Conservation (phyloP, 306 rosid species). For the Fragaria ananassa region DNA sequence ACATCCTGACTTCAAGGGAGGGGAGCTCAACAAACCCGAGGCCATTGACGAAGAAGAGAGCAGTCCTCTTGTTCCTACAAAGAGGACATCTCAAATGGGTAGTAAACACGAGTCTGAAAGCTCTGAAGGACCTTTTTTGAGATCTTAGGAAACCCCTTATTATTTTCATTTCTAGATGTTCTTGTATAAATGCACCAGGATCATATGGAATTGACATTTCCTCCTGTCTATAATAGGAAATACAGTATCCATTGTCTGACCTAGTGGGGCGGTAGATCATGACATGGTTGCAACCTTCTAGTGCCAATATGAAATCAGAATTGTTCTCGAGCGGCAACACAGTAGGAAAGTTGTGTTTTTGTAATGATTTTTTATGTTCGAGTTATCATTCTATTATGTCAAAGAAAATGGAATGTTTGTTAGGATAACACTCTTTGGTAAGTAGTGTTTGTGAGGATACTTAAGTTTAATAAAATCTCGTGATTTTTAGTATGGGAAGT, state of each 20-base stretch:
- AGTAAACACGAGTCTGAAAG: conserved; percentile 51
- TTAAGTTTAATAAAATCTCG: too few species aligned
- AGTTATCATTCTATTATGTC: neutral
- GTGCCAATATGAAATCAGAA: neutral
- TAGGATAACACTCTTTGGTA: too few species aligned
- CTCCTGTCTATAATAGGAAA: neutral
- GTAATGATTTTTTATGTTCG: neutral
- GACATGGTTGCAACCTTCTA: neutral
- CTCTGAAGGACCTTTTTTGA: conserved; percentile 7
- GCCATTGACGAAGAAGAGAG: conserved; percentile 68
- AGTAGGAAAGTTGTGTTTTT: too few species aligned
- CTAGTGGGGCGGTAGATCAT: neutral
- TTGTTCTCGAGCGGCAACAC: too few species aligned
- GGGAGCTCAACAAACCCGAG: conserved; percentile 25
- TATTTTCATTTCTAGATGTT: neutral
- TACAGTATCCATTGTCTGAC: neutral
- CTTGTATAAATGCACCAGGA: conserved; percentile 10
- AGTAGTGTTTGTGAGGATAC: too few species aligned
- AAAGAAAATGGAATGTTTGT: neutral
- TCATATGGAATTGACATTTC: neutral
- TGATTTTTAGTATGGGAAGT: too few species aligned
- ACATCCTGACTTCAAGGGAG: conserved; percentile 69
- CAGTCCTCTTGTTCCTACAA: conserved; percentile 72
- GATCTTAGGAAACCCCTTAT: neutral
- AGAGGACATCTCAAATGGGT: conserved; percentile 39